These are phyloP conservation scores for Mentha longifolia DNA, from an alignment of 257 asterid genomes.

Conservation along the genomic window DNA sequence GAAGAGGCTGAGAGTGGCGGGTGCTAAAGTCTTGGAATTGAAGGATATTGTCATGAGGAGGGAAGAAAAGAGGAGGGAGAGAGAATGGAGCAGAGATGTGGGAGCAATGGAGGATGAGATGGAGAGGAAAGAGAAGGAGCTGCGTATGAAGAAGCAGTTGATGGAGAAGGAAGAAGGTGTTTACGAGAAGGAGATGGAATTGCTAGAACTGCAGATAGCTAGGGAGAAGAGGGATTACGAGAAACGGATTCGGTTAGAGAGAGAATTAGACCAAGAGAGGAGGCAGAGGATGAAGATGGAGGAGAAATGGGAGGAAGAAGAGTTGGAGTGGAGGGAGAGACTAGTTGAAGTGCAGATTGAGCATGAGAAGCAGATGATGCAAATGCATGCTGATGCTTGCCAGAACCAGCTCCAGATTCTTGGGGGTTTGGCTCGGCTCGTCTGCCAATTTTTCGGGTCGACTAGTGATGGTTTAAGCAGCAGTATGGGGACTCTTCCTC, in stretches of 20 bases:
- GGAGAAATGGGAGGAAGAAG: slow-evolving; percentile 88
- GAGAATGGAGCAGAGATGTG: slow-evolving; percentile 66
- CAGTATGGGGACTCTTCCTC: slow-evolving; percentile 62
- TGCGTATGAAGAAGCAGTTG: slow-evolving; percentile 40
- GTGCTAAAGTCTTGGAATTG: slow-evolving; percentile 67
- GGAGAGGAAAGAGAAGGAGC: slow-evolving; percentile 46
- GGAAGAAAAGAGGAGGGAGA: slow-evolving; percentile 78
- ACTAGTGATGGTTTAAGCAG: slow-evolving; percentile 67
- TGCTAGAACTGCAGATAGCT: slow-evolving; percentile 59
- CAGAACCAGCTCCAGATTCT: slow-evolving; percentile 88
- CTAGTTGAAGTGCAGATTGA: slow-evolving; percentile 79
- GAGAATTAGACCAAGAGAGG: slow-evolving; percentile 70
- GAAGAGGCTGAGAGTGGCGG: slow-evolving; percentile 54
- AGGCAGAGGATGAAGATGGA: slow-evolving; percentile 69
- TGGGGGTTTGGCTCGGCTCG: slow-evolving; percentile 64
- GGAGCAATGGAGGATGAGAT: slow-evolving; percentile 41
- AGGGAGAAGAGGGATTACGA: slow-evolving; percentile 67
- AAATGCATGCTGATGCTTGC: slow-evolving; percentile 87
- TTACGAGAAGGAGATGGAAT: slow-evolving; percentile 49
- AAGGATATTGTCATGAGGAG: slow-evolving; percentile 63
- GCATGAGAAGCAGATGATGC: slow-evolving; percentile 94
- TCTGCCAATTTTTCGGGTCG: slow-evolving; percentile 83
- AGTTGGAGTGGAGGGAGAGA: slow-evolving; percentile 90
- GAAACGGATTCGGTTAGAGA: slow-evolving; percentile 61
- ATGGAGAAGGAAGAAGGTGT: slow-evolving; percentile 53